Evolutionary conservation across 2,329 filamentous ascomycete species (phyloP).

Genomic region (Xylariaceae sp.): DNA sequence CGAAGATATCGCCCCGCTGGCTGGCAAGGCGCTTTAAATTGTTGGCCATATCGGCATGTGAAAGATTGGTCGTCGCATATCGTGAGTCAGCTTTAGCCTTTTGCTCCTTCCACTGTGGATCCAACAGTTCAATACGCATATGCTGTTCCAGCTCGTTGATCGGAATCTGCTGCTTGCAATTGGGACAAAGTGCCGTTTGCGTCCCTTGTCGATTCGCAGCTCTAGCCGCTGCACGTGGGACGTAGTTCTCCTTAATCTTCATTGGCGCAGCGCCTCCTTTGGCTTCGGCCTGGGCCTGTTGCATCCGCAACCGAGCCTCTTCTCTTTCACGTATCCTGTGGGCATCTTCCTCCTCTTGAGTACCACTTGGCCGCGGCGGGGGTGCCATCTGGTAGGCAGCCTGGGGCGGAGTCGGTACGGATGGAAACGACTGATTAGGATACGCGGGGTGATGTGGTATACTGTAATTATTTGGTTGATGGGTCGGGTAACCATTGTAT

Average conservation of each 20-base stretch:
- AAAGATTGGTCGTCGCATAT: conserved; percentile 79
- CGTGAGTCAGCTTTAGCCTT: conserved; percentile 83
- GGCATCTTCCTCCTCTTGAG: conserved; percentile 59
- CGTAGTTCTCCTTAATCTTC: conserved; percentile 91
- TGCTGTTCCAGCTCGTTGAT: conserved; percentile 85
- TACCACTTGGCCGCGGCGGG: conserved; percentile 28
- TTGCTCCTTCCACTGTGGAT: conserved; percentile 94
- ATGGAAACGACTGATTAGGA: conserved; percentile 29
- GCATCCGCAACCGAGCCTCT: conserved; percentile 58
- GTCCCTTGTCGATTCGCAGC: conserved; percentile 61
- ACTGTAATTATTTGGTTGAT: conserved; percentile 27
- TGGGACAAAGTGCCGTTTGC: conserved; percentile 77
- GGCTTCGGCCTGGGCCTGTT: conserved; percentile 75
- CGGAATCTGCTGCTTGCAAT: conserved; percentile 87
- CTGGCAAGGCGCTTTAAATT: conserved; percentile 94
- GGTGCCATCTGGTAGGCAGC: conserved; percentile 29
- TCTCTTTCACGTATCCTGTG: conserved; percentile 60
- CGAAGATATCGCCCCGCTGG: conserved; percentile 83
- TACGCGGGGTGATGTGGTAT: conserved; percentile 43
- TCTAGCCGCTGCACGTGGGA: conserved; percentile 74
- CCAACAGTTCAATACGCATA: conserved; percentile 90
- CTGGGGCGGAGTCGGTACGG: conserved; percentile 33
- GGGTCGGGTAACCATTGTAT: conserved; percentile 44
- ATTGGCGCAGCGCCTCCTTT: conserved; percentile 65
- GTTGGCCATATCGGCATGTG: conserved; percentile 81